Evolutionary conservation across 2,329 filamentous ascomycete species (phyloP).

Genomic region (Monilinia vaccinii-corymbosi): DNA sequence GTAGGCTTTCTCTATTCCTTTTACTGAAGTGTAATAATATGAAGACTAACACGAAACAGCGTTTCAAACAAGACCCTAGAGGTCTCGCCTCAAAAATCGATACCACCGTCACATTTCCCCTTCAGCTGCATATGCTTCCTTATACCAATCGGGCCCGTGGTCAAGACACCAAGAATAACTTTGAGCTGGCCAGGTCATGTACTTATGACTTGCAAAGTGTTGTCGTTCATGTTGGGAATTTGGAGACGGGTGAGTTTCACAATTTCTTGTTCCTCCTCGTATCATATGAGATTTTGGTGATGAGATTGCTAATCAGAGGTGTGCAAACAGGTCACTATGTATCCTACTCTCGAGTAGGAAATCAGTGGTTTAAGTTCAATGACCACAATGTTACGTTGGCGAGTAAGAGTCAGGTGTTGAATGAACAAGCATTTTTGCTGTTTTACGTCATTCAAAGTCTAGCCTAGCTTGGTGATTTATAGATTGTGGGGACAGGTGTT

Average conservation of each 20-base stretch:
- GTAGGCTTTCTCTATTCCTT: constrained; percentile 34
- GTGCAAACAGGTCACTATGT: not conserved
- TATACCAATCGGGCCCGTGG: constrained; percentile 64
- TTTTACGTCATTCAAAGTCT: constrained; percentile 70
- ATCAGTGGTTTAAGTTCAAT: constrained; percentile 89
- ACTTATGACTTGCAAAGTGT: constrained; percentile 84
- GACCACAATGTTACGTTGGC: constrained; percentile 87
- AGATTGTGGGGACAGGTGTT: not conserved
- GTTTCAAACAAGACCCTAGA: constrained; percentile 65
- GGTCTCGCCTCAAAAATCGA: constrained; percentile 80
- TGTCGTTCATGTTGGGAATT: constrained; percentile 85
- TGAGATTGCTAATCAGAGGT: constrained; percentile 58
- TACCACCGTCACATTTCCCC: constrained; percentile 74
- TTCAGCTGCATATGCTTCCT: constrained; percentile 81
- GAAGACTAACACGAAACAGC: constrained; percentile 31
- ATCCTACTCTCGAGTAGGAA: constrained; percentile 13
- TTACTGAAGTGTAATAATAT: not conserved
- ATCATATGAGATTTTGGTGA: not conserved
- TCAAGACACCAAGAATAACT: constrained; percentile 40
- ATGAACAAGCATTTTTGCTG: constrained; percentile 78
- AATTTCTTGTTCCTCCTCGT: not conserved
- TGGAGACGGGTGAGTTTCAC: constrained; percentile 56
- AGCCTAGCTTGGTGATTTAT: constrained; percentile 26
- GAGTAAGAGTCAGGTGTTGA: constrained; percentile 73
- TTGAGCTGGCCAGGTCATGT: constrained; percentile 54